Conservation (phyloP, 1,284 basidiomycete genomes). For the Mycosarcoma maydis region DNA sequence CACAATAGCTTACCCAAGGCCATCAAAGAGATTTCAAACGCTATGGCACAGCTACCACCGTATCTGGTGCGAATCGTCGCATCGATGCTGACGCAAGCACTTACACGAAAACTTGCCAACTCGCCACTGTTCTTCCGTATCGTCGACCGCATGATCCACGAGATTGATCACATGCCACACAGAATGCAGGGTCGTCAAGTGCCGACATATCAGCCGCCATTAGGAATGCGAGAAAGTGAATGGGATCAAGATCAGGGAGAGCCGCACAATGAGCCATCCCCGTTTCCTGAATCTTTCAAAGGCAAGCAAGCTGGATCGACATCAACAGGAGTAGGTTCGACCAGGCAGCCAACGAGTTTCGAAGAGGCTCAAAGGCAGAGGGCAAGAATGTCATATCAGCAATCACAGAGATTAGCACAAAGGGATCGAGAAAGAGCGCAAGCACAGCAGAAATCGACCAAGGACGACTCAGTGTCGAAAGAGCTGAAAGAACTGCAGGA, state of each 20-base stretch:
- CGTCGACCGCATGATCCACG: conserved; percentile 58
- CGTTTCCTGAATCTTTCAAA: conserved; percentile 17
- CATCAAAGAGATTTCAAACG: neutral
- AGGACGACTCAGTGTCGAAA: conserved; percentile 28
- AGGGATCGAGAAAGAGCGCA: conserved; percentile 24
- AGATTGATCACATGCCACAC: conserved; percentile 56
- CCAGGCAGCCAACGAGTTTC: conserved; percentile 17
- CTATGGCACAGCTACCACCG: conserved; percentile 53
- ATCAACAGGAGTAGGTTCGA: neutral
- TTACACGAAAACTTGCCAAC: conserved; percentile 48
- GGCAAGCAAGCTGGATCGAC: neutral
- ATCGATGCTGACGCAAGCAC: conserved; percentile 45
- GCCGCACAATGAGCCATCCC: conserved; percentile 54
- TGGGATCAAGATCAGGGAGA: conserved; percentile 50
- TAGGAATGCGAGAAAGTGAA: conserved; percentile 51
- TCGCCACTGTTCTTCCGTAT: conserved; percentile 55
- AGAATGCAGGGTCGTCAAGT: conserved; percentile 50
- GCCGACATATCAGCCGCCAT: conserved; percentile 48
- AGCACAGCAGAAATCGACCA: conserved; percentile 14
- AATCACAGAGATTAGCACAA: conserved; percentile 37
- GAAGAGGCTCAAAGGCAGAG: conserved; percentile 37
- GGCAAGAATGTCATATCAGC: conserved; percentile 38
- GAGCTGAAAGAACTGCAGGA: conserved; percentile 49
- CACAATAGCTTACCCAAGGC: too few species aligned
- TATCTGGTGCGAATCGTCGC: conserved; percentile 53